phyloP scores from a whole-genome alignment of 805 yeast species.

The Cyberlindnera americana region DNA sequence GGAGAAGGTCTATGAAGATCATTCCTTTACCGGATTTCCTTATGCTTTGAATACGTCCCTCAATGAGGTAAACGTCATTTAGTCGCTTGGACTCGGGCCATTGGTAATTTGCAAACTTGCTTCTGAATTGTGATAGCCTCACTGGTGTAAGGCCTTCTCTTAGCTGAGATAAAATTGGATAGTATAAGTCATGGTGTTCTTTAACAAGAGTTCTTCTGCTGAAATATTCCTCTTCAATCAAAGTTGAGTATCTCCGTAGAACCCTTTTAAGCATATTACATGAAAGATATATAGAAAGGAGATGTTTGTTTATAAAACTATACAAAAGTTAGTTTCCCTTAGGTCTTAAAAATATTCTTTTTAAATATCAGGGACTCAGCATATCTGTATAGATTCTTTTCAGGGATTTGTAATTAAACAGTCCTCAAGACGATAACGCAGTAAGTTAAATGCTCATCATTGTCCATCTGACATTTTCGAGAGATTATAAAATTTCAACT shows the following conservation, averaged over 20 bases:
- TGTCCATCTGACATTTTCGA: neutral
- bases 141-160: conserved; percentile 18
- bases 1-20: conserved; percentile 63
- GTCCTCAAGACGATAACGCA: conserved; percentile 35
- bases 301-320: too few species aligned
- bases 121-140: conserved; percentile 40
- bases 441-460: conserved; percentile 28
- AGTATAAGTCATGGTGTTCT: conserved; percentile 14
- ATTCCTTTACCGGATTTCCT: conserved; percentile 68
- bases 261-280: too few species aligned
- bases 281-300: too few species aligned
- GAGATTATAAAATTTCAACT: too few species aligned
- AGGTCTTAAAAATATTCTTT: too few species aligned
- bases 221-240: conserved; percentile 22
- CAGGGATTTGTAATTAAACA: conserved; percentile 31
- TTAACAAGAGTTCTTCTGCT: conserved; percentile 22
- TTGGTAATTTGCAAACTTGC: conserved; percentile 26
- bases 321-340: too few species aligned
- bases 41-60: conserved; percentile 58
- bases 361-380: conserved; percentile 4
- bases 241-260: conserved; percentile 13
- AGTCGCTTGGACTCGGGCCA: conserved; percentile 24
- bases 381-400: conserved; percentile 21
- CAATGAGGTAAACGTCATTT: conserved; percentile 25
- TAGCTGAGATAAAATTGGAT: conserved; percentile 24